Evolutionary conservation across 1,284 basidiomycete species (phyloP).

Genomic region (Irpex lacteus): DNA sequence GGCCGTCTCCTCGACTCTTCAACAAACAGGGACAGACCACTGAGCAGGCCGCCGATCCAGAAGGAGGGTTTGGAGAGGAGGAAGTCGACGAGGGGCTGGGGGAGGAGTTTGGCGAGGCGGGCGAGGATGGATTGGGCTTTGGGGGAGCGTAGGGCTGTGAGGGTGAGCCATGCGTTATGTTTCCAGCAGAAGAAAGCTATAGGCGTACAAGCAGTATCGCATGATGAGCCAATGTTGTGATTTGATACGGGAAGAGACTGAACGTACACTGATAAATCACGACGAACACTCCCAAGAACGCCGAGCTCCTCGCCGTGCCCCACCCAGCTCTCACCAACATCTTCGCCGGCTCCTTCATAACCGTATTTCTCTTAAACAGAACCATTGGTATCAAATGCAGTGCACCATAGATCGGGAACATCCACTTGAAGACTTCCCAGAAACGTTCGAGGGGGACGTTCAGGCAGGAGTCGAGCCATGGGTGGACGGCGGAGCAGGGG

Average conservation of each 20-base stretch:
- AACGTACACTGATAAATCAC: conserved; percentile 82
- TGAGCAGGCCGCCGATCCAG: conserved; percentile 74
- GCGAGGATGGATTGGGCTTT: conserved; percentile 18
- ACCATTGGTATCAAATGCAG: conserved; percentile 88
- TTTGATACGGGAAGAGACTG: too few species aligned
- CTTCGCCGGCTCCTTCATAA: conserved; percentile 58
- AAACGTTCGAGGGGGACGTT: conserved; percentile 73
- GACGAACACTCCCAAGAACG: conserved; percentile 88
- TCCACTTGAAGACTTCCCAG: conserved; percentile 82
- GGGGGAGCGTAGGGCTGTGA: conserved; percentile 33
- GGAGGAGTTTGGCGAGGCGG: conserved; percentile 32
- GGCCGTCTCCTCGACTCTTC: conserved; percentile 82
- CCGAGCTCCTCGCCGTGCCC: conserved; percentile 83
- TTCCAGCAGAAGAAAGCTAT: conserved; percentile 76
- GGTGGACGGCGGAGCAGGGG: conserved; percentile 76
- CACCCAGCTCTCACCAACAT: conserved; percentile 65
- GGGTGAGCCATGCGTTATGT: conserved; percentile 51
- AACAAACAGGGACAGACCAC: conserved; percentile 80
- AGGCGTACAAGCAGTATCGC: neutral
- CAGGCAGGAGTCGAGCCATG: conserved; percentile 71
- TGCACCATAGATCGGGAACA: conserved; percentile 84
- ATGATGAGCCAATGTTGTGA: neutral
- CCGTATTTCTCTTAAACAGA: conserved; percentile 67
- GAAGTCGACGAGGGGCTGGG: conserved; percentile 47
- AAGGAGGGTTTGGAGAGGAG: conserved; percentile 71